Evolutionary conservation across 139 green algal genomes (phyloP).

Genomic region (Chara braunii): DNA sequence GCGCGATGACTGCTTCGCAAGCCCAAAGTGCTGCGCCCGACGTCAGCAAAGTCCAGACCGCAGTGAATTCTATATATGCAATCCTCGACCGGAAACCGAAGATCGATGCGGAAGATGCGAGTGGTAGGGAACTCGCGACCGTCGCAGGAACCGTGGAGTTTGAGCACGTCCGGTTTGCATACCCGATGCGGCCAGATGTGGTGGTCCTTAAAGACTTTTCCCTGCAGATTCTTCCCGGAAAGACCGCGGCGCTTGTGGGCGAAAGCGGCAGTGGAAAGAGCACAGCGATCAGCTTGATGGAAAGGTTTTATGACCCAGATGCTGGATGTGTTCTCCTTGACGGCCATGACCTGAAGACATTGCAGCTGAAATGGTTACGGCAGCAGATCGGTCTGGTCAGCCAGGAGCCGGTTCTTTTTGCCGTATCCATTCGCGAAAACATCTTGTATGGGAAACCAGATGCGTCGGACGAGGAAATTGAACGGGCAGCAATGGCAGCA

Average conservation of each 20-base stretch:
- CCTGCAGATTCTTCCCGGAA: slow-evolving; percentile 39
- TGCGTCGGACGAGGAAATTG: slow-evolving; percentile 49
- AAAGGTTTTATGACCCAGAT: slow-evolving; percentile 72
- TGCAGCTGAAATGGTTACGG: slow-evolving; percentile 74
- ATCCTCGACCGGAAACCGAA: slow-evolving; percentile 36
- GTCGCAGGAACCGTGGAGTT: slow-evolving; percentile 32
- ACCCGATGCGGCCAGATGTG: slow-evolving; percentile 32
- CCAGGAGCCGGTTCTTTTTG: slow-evolving; percentile 63
- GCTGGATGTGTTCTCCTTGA: slow-evolving; percentile 62
- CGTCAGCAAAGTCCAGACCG: slow-evolving; percentile 15
- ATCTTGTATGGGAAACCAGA: slow-evolving; percentile 36
- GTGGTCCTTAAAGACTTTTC: slow-evolving; percentile 21
- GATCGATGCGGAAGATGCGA: slow-evolving; percentile 22
- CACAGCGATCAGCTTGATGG: slow-evolving; percentile 75
- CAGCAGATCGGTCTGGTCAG: slow-evolving; percentile 69
- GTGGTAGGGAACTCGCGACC: slow-evolving; percentile 1
- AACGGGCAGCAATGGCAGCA: slow-evolving; percentile 57
- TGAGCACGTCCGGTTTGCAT: slow-evolving; percentile 20
- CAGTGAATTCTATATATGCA: slow-evolving; percentile 30
- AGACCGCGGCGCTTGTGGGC: slow-evolving; percentile 80
- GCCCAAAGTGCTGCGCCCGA: slow-evolving; percentile 1
- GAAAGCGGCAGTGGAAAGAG: slow-evolving; percentile 83
- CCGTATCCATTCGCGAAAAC: slow-evolving; percentile 42
- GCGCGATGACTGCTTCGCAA: slow-evolving; percentile 23
- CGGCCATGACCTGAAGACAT: slow-evolving; percentile 57